Conservation (phyloP, 1,284 basidiomycete genomes). For the Phlebopus sp. region DNA sequence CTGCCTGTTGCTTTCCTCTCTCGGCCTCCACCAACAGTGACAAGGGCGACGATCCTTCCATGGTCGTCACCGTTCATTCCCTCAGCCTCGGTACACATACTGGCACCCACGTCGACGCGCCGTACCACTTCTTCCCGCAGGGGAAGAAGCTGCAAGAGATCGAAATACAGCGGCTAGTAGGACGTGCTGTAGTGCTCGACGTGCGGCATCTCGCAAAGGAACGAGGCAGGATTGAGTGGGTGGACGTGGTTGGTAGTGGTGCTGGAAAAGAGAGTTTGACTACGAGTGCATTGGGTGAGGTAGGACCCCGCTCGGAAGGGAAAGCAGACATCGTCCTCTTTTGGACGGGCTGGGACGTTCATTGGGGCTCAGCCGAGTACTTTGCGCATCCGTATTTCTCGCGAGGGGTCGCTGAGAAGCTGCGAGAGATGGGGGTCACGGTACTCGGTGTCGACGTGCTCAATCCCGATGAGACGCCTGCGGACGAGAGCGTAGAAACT, state of each 20-base stretch:
- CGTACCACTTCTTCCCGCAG: slow-evolving; percentile 60
- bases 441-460: slow-evolving; percentile 61
- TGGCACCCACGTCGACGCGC: slow-evolving; percentile 74
- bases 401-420: slow-evolving; percentile 45
- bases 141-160: slow-evolving; percentile 57
- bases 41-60: slow-evolving; percentile 1
- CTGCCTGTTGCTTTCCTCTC: slow-evolving; percentile 17
- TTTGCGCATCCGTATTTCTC: slow-evolving; percentile 62
- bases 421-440: slow-evolving; percentile 49
- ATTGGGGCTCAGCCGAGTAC: slow-evolving; percentile 52
- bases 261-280: not conserved
- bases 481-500: slow-evolving; percentile 6
- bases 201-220: slow-evolving; percentile 36
- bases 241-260: slow-evolving; percentile 23
- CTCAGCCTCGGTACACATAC: slow-evolving; percentile 32
- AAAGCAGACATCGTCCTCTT: slow-evolving; percentile 45
- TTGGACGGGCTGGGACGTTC: slow-evolving; percentile 58
- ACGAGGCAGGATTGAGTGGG: slow-evolving; percentile 54
- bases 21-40: not conserved
- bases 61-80: slow-evolving; percentile 22
- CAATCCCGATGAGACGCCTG: slow-evolving; percentile 61
- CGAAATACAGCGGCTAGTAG: slow-evolving; percentile 48
- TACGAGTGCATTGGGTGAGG: not conserved
- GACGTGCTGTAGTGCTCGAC: slow-evolving; percentile 50
- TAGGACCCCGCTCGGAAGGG: slow-evolving; percentile 34